Evolutionary conservation across 768 basidiomycete genomes (phyloP), one percentile per base, ranked within the genome.

Genomic region (Dioszegia crocea): DNA sequence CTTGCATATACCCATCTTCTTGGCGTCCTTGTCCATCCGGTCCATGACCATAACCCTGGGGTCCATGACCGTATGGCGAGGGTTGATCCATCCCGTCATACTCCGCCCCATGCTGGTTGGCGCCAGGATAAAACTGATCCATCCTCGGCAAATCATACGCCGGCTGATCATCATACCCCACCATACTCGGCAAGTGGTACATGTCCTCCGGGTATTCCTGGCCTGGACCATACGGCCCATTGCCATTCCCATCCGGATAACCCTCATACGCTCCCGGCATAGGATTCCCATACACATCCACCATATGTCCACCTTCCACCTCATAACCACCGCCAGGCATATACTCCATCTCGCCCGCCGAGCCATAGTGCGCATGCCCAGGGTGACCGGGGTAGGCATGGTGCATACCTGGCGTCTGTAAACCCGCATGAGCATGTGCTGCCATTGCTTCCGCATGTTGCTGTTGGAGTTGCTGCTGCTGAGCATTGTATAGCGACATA

Each of bases 101-200:
- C 10, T 48, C 47, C 54, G 31, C 45, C 14, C 21, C 27, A 11
- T 31, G 39, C n/a, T 5, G n/a, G 23, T 43, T 11, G 38, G 33
- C 4, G 50, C 24, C 12, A 48, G n/a, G 30, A n/a, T 41, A 38
- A 39, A 38, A 52, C 40, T 6, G 40, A 17, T 39, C 36, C 50
- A 52, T 27, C 9, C 4, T 9, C 23, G 19, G 21, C 19, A 27
- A 38, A 29, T 55, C 53, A 24, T 55, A 55, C 21, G 17, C 53
- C 39, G 16, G 8, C 45, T 24, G 19, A 41, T 56, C 31, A 16
- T 58, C 36, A 27, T 58, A 49, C 10, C 56, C 56, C 41, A n/a
- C 31, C 29, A 70, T 64, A 11, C 65, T 68, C 0, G 71, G 71
- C 10, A 73, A 50, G 27, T 62, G 59, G 46, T 73, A 70, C 68